phyloP scores from a whole-genome alignment of 2,329 filamentous ascomycete genomes.

The Chrysoporthe austroafricana region DNA sequence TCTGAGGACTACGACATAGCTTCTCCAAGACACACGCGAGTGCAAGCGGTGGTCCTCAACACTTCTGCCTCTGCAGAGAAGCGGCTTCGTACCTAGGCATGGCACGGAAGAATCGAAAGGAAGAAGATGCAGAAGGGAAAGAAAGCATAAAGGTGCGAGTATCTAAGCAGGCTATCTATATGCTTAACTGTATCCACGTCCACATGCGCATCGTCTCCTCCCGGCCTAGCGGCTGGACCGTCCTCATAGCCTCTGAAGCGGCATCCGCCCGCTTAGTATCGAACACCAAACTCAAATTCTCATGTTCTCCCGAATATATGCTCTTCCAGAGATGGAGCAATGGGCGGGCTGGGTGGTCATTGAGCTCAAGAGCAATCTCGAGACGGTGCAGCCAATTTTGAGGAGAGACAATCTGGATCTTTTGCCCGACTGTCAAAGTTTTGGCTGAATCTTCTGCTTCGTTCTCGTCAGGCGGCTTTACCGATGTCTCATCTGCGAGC shows the following conservation, averaged over 20 bases:
- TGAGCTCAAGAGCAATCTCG: constrained; percentile 36
- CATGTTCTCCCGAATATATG: constrained; percentile 37
- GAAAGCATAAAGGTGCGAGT: neutral
- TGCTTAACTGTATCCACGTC: constrained; percentile 38
- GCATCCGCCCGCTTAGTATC: constrained; percentile 39
- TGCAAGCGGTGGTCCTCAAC: too few relatives aligned
- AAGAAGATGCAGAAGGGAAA: neutral
- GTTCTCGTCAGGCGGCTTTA: constrained; percentile 38
- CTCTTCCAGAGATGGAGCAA: constrained; percentile 55
- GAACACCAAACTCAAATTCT: constrained; percentile 35
- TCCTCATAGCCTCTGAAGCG: constrained; percentile 39
- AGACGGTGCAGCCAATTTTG: constrained; percentile 47
- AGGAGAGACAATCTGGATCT: constrained; percentile 40
- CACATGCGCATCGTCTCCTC: constrained; percentile 37
- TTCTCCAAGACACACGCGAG: too few relatives aligned
- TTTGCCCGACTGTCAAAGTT: too few relatives aligned
- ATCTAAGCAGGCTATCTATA: neutral
- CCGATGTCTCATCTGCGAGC: constrained; percentile 35
- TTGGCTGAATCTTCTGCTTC: neutral
- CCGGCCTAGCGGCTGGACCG: constrained; percentile 41
- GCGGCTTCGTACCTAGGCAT: too few relatives aligned
- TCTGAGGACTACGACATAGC: too few relatives aligned
- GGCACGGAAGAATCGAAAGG: neutral
- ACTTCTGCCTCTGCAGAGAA: too few relatives aligned
- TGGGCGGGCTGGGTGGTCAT: constrained; percentile 44